Conservation (phyloP, 176 grass and related monocot genomes). For the Eleusine indica region DNA sequence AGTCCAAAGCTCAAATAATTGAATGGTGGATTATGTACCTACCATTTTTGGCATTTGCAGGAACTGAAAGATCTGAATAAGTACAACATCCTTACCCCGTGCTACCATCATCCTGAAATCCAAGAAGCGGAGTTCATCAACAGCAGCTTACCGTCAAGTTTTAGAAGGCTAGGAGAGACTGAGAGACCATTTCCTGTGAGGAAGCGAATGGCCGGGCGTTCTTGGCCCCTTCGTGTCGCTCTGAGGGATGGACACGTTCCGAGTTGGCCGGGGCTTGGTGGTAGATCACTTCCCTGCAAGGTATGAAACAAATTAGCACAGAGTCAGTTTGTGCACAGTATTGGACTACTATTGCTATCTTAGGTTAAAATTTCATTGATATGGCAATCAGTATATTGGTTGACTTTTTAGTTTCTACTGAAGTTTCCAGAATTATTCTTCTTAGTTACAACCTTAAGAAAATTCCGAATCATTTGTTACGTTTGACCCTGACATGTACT, state of each 20-base stretch:
- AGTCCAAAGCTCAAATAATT: no score
- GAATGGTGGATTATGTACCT: no score
- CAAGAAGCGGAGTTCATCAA: constrained; percentile 44
- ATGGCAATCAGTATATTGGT: no score
- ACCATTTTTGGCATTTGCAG: constrained; percentile 42
- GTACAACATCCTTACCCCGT: constrained; percentile 71
- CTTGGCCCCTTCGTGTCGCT: constrained; percentile 73
- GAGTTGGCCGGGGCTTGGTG: constrained; percentile 70
- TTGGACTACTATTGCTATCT: no score
- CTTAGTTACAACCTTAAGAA: no score
- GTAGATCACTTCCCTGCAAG: constrained; percentile 77
- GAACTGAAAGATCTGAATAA: constrained; percentile 59
- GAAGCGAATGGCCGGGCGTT: constrained; percentile 88
- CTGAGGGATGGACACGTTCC: constrained; percentile 55
- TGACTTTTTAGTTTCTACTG: no score
- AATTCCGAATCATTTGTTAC: no score
- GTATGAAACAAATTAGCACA: constrained; percentile 35
- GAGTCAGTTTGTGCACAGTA: not conserved
- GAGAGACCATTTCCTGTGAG: constrained; percentile 66
- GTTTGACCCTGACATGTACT: not conserved
- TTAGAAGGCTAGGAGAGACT: constrained; percentile 84
- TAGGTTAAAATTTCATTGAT: no score
- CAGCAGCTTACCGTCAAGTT: constrained; percentile 72
- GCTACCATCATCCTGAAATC: constrained; percentile 62
- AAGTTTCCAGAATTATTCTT: no score